Base-by-base conservation (phyloP, 163 green algal genomes). In the Coccomyxa subellipsoidea region DNA sequence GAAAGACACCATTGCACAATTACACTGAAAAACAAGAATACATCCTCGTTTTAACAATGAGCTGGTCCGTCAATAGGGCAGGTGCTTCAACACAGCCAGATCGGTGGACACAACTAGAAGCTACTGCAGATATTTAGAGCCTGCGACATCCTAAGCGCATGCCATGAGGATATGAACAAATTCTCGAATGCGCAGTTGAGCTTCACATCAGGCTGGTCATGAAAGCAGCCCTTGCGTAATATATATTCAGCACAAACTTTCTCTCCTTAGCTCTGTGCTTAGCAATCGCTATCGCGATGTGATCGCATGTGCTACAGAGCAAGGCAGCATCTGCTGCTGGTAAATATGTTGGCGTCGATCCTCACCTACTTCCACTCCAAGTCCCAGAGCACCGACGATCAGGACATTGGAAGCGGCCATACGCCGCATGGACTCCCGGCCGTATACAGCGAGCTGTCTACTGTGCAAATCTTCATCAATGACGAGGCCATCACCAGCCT, bases 381-480 rank as follows among this genome's bases (percentile, higher is more conserved):
- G 87, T 4, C 93, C 95, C 36, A 92, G 94, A 29, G 92, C 71
- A 0, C 96, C 97, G 15, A 84, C 90, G 40, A 99, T 93, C 12
- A 99, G 89, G 4, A 99, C 89, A 32, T 89, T 93, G 2, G 94
- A 89, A 2, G 84, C 85, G 10, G 94, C 94, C 88, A 99, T 94
- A 35, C 93, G 90, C 47, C 91, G 88, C 95, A 99, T 99, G 9
- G 87, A 93, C 85, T 99, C 97, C 15, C 95, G 89, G 72, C 97
- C 97, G 85, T 99, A 99, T 37, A 99, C 97, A 5, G 97, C 97
- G 8, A 99, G 91, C 92, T 99, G 90, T 32, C 97, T 83, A 69
- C 88, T 96, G 91, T 99, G 96, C 54, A 99, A 90, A 81, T 98
- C 95, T 86, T 99, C 96, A 83, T 99, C 96, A 32, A 99, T 95